A percentile compares a stretch with the other conserved stretches of the same genome.
Evolutionary conservation across 2,329 filamentous ascomycete genomes (phyloP).

Genomic region (Teratosphaeria nubilosa): DNA sequence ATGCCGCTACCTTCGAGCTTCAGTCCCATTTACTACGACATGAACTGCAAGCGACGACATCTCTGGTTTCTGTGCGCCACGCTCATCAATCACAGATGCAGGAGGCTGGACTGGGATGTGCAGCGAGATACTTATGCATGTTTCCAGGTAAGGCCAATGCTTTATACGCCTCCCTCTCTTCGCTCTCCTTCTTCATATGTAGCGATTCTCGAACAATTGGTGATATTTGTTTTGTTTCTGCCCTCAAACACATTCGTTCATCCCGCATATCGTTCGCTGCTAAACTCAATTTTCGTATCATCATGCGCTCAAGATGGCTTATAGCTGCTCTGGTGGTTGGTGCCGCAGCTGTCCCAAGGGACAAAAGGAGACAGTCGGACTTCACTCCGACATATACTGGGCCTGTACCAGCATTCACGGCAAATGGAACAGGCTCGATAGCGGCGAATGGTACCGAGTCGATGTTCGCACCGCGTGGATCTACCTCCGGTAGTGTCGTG

Average conservation of each 20-base stretch:
- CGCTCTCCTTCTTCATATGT: not conserved
- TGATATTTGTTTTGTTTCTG: not conserved
- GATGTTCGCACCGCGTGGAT: not conserved
- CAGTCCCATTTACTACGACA: not conserved
- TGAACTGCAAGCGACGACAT: not conserved
- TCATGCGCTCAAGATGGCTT: constrained; percentile 4
- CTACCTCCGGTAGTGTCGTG: no score
- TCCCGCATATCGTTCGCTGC: not conserved
- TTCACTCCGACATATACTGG: not conserved
- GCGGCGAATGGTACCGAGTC: not conserved
- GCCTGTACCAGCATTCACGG: not conserved
- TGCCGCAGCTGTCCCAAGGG: constrained; percentile 1
- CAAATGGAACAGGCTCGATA: not conserved
- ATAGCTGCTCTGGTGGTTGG: constrained; percentile 5
- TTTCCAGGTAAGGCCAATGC: not conserved
- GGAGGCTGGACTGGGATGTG: not conserved
- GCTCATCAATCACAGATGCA: not conserved
- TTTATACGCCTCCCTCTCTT: not conserved
- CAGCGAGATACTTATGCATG: not conserved
- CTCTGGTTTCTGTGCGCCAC: not conserved
- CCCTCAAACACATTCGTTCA: not conserved
- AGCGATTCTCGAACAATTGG: not conserved
- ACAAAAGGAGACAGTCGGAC: not conserved
- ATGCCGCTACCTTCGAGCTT: not conserved
- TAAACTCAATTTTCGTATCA: not conserved